Base-by-base conservation (phyloP, 2,329 filamentous ascomycete species). In the Xylariaceae sp. region DNA sequence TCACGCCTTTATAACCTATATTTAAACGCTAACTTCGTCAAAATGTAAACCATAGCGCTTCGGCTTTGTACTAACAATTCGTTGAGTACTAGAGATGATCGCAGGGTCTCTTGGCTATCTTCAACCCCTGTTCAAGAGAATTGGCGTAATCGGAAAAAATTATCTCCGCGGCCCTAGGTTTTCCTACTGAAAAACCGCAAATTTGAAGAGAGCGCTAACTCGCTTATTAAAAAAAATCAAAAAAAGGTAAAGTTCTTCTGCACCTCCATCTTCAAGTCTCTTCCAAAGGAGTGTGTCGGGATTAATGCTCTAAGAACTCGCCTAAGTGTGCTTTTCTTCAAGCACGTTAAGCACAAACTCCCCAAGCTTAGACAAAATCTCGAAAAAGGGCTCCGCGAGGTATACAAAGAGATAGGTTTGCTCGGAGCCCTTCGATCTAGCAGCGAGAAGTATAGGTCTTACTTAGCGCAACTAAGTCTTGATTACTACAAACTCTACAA, bases 141-240 rank as follows among this genome's bases (percentile, higher is more conserved):
- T 30, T 30, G 8, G 13, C n/a, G 27, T 13, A n/a, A 30, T 30
- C 27, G 27, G 27, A 8, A 30, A 30, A n/a, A 30, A 8, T 8
- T 30, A 30, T 30, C 27, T 30, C 27, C 27, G 13, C 8, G 13
- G 27, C 27, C 27, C 27, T 13, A 30, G 27, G 27, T 13, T 30
- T n/a, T n/a, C n/a, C n/a, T 53, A 0, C 58, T 81, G 7, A 73
- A 71, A 45, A 81, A 81, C 30, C 45, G 50, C 18, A 51, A 41
- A 9, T 57, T 48, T 35, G 37, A 60, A 27, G 51, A 60, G 21
- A 15, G 27, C 10, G 23, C 4, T 16, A 16, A 21, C 33, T 40
- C 54, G 2, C 29, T 56, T 23, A 4, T 10, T 5, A 49, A 53
- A 36, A 33, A 49, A 11, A 59, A 59, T 13, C 1, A 21, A 4